Conservation (phyloP, 768 basidiomycete genomes). For the Kwoniella sp. region DNA sequence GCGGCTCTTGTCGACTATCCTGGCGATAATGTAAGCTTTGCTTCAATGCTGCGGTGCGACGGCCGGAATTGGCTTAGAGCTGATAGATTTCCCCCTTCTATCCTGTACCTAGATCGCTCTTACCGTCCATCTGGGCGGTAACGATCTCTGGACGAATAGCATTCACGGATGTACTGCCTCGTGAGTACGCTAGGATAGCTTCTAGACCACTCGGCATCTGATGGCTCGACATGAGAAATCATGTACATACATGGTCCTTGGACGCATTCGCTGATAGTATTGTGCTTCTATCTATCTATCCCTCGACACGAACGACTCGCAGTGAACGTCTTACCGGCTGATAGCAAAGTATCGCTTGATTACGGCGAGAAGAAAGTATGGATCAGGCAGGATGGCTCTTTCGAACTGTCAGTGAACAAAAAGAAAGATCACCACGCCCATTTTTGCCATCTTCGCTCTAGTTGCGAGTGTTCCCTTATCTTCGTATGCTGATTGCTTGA, state of each 20-base stretch:
- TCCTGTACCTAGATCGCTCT: slow-evolving; percentile 8
- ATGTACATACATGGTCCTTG: no score
- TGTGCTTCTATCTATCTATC: no score
- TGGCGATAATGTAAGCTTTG: slow-evolving; percentile 11
- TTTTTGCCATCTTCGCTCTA: no score
- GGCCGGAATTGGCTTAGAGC: no score
- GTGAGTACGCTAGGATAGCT: neutral
- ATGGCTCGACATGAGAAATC: no score
- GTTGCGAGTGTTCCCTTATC: no score
- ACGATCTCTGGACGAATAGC: neutral
- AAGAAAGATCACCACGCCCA: no score
- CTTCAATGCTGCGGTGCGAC: no score
- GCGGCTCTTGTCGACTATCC: neutral
- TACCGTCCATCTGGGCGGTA: slow-evolving; percentile 12
- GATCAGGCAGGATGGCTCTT: slow-evolving; percentile 46
- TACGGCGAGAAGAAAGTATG: slow-evolving; percentile 33
- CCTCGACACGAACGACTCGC: no score
- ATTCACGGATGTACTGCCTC: neutral
- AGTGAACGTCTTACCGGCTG: slow-evolving; percentile 14
- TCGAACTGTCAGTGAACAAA: slow-evolving; percentile 45
- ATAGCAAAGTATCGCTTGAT: slow-evolving; percentile 34
- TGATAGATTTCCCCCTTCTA: no score
- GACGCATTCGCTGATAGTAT: no score
- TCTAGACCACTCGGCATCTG: no score
- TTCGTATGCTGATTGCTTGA: neutral